Conservation (phyloP, 2,329 filamentous ascomycete species). For the Pseudogymnoascus sp. region DNA sequence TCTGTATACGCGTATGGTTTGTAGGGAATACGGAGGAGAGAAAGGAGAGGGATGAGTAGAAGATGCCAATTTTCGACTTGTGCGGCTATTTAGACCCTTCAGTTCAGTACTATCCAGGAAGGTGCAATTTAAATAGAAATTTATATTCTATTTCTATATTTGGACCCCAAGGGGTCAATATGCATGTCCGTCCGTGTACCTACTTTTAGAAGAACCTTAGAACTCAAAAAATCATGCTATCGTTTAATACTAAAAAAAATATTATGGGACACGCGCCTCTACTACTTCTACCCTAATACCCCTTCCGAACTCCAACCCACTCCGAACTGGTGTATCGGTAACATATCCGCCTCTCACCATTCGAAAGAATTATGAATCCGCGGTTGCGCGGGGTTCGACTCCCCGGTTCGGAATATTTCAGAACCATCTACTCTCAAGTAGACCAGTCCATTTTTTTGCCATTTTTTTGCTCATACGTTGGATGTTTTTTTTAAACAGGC, state of each 20-base stretch:
- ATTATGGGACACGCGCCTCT: background rate
- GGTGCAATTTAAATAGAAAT: background rate
- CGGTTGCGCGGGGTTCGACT: too few species aligned
- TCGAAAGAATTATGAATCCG: too few species aligned
- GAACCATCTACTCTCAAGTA: constrained; percentile 10
- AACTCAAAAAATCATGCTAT: background rate
- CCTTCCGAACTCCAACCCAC: background rate
- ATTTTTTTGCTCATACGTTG: background rate
- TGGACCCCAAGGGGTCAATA: background rate
- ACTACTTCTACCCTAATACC: background rate
- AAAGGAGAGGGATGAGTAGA: background rate
- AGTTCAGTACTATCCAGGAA: background rate
- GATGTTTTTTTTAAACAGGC: background rate
- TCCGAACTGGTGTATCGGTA: constrained; percentile 15
- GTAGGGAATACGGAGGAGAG: background rate
- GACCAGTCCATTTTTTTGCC: constrained; percentile 9
- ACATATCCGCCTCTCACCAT: too few species aligned
- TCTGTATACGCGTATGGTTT: background rate
- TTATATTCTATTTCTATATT: background rate
- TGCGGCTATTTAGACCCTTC: background rate
- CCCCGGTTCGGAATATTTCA: constrained; percentile 14
- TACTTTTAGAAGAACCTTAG: too few species aligned
- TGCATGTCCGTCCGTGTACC: background rate
- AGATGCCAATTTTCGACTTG: background rate
- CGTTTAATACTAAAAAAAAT: background rate